These are phyloP conservation scores for Candida jianshihensis DNA, from an alignment of 805 yeast species.

Conservation along the genomic window DNA sequence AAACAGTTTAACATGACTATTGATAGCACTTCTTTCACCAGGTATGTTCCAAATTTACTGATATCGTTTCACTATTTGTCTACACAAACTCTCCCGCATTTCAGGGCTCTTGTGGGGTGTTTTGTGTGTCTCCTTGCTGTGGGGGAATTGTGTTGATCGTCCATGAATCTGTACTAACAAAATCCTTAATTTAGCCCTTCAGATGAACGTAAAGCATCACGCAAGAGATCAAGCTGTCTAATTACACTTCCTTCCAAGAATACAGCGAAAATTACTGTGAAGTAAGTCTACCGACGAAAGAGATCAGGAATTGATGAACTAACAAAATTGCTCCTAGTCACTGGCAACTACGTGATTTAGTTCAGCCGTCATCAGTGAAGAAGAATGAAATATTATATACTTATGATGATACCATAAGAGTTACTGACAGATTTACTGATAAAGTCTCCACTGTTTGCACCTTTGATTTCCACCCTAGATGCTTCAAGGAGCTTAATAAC, in stretches of 20 bases:
- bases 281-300: neutral
- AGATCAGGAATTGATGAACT: neutral
- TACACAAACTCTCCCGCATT: neutral
- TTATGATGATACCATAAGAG: conserved; percentile 43
- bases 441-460: conserved; percentile 32
- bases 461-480: conserved; percentile 63
- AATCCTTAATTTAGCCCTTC: neutral
- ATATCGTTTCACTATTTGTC: neutral
- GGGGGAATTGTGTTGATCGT: neutral
- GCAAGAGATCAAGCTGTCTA: conserved; percentile 3
- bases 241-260: conserved; percentile 1
- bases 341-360: conserved; percentile 80
- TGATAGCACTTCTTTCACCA: neutral
- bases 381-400: conserved; percentile 51
- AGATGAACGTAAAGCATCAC: neutral
- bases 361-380: conserved; percentile 40
- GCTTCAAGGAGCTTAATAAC: conserved; percentile 54
- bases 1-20: neutral
- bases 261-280: conserved; percentile 1
- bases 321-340: conserved; percentile 27
- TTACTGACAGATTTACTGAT: conserved; percentile 33
- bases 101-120: neutral
- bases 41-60: neutral
- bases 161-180: neutral
- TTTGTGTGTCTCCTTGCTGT: neutral